Evolutionary conservation across 2,329 filamentous ascomycete genomes (phyloP), one percentile per base, ranked within the genome.

Genomic region (Cytospora piceicola): DNA sequence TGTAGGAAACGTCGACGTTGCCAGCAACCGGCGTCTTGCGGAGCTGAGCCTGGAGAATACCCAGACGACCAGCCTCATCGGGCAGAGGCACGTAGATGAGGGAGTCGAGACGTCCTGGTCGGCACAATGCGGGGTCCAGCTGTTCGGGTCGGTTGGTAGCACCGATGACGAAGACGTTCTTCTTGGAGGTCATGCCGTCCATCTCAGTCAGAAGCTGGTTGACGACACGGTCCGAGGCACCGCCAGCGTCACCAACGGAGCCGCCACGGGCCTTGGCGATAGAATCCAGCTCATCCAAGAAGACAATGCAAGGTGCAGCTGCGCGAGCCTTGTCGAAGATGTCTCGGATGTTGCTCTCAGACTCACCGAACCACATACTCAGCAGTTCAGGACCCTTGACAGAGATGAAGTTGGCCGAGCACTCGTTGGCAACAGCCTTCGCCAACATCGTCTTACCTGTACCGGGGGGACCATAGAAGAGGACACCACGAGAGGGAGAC

Each of bases 311-410:
- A 81, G 95, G 95, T 74, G 95, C 95, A 68, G 96, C 95, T 69
- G 95, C 96, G 77, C 95, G 93, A 71, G 95, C 95, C 88, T 98
- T 99, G 88, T 99, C 95, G 80, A 99, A 99, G 75, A 99, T 99
- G 78, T 99, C 95, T 77, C 95, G 92, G 71, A 99, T 98, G 83
- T 99, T 99, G 88, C 93, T 97, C 83, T 99, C 96, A 63, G 95
- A 99, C 83, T 99, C 95, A 89, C 95, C 95, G 77, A 99, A 99
- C 95, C 95, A 99, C 95, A 99, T 99, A 79, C 93, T 97, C 74
- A 99, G 88, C 75, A 99, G 86, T 80, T 99, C 95, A 65, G 95
- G 96, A 68, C 95, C 95, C 88, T 99, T 99, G 80, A 99, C 90
- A 51, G 95, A 99, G 77, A 99, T 98, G 83, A 99, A 99, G 85